phyloP scores from a whole-genome alignment of 2,329 filamentous ascomycete species.

The Hypoxylon sp. region DNA sequence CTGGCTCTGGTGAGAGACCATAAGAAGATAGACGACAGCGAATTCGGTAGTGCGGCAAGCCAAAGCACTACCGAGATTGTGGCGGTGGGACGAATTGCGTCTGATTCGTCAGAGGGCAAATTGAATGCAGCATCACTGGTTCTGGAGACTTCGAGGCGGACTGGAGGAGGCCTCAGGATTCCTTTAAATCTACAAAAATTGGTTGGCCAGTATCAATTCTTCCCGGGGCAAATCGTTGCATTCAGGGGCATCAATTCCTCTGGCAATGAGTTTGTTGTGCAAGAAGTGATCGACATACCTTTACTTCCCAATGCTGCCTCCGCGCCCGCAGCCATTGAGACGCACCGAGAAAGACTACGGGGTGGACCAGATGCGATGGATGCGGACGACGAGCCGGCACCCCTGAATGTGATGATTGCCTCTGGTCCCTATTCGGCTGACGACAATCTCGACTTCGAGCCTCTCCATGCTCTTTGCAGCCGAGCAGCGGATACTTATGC shows the following conservation, averaged over 20 bases:
- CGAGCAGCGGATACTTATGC: conserved; percentile 77
- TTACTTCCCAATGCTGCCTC: conserved; percentile 79
- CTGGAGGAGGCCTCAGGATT: conserved; percentile 82
- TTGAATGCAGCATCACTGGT: conserved; percentile 86
- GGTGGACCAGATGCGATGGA: conserved; percentile 71
- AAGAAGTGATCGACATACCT: conserved; percentile 78
- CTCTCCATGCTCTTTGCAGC: conserved; percentile 81
- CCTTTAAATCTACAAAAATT: conserved; percentile 79
- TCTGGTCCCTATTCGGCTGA: conserved; percentile 93
- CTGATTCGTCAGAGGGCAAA: conserved; percentile 84
- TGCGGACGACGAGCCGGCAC: conserved; percentile 65
- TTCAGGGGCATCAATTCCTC: conserved; percentile 86
- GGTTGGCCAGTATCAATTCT: conserved; percentile 76
- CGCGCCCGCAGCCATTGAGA: conserved; percentile 68
- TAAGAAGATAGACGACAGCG: conserved; percentile 78
- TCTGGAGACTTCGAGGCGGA: conserved; percentile 85
- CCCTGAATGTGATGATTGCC: conserved; percentile 79
- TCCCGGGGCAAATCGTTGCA: conserved; percentile 93
- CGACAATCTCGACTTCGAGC: conserved; percentile 89
- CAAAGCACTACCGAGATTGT: conserved; percentile 88
- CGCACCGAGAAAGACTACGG: conserved; percentile 73
- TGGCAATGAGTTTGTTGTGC: conserved; percentile 82
- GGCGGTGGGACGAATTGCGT: conserved; percentile 90
- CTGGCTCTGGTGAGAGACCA: conserved; percentile 75
- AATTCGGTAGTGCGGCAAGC: conserved; percentile 85